phyloP scores from a whole-genome alignment of 345 rosid genomes.

The Abelmoschus esculentus region DNA sequence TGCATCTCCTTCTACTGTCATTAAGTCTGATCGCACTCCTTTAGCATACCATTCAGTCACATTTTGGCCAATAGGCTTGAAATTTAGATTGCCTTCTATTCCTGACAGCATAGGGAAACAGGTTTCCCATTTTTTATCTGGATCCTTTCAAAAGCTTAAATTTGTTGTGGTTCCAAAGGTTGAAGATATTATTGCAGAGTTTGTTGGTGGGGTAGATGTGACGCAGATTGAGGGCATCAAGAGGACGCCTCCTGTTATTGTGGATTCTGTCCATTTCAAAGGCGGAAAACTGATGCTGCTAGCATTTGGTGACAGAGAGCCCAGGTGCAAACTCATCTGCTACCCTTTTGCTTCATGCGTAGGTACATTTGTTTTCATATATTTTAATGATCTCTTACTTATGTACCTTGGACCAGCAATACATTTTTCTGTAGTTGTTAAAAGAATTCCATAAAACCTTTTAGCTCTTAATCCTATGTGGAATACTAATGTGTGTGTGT shows the following conservation, averaged over 20 bases:
- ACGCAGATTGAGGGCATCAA: slow-evolving; percentile 47
- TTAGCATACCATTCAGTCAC: slow-evolving; percentile 25
- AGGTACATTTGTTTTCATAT: not conserved
- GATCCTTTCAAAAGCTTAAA: slow-evolving; percentile 39
- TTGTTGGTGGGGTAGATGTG: slow-evolving; percentile 46
- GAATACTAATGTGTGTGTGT: not conserved
- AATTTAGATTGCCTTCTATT: slow-evolving; percentile 20
- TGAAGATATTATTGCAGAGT: slow-evolving; percentile 55
- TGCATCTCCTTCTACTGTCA: slow-evolving; percentile 24
- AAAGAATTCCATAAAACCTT: not conserved
- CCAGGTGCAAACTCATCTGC: slow-evolving; percentile 43
- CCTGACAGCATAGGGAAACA: slow-evolving; percentile 32
- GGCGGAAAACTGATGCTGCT: slow-evolving; percentile 75
- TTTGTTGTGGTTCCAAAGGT: slow-evolving; percentile 37
- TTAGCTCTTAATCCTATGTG: not conserved
- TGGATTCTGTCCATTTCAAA: slow-evolving; percentile 89
- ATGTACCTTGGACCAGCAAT: not conserved
- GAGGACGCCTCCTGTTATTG: slow-evolving; percentile 68
- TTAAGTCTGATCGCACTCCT: slow-evolving; percentile 31
- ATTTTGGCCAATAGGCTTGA: slow-evolving; percentile 22
- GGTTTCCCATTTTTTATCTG: slow-evolving; percentile 25
- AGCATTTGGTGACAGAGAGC: slow-evolving; percentile 85
- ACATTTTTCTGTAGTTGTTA: not conserved
- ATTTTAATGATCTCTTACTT: not conserved
- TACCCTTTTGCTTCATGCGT: slow-evolving; percentile 1